Evolutionary conservation across 2,329 filamentous ascomycete species (phyloP), one percentile per base, ranked within the genome.

Genomic region (Apiospora kogelbergensis): DNA sequence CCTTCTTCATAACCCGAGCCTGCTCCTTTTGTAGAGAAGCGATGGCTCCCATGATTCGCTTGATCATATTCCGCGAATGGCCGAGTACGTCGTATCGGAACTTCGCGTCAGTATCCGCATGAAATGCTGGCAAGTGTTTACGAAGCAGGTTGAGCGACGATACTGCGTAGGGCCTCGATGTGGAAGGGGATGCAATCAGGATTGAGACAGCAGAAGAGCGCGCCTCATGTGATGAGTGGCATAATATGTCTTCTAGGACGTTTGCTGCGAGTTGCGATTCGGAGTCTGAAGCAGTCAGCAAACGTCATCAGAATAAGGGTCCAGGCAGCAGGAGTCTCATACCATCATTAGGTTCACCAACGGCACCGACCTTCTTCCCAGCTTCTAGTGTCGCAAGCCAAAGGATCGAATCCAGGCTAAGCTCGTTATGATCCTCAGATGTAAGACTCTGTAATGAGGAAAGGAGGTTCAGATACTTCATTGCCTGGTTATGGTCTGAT

Each of bases 61-160:
- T 90, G 69, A 95, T 88, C 78, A 98, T 89, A 73, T 91, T 90
- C 71, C 93, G 91, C 2, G 91, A 89, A 71, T 93, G 88, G 30
- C 90, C 89, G 33, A 95, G 85, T 1, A 97, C 85, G 73, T 97
- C 93, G 69, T 95, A 91, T 68, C 96, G 89, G 72, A 95, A 92
- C 74, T 95, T 94, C 6, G 95, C 90, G 77, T 98, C 94, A 0
- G 93, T 90, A 71, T 98, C 95, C 3, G 93, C 89, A 76, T 97
- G 91, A 72, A 95, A 89, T 20, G 90, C 87, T 1, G 88, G 85
- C 3, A 98, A 81, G 69, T 93, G 89, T 42, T 82, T 84, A 67
- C 85, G 85, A 2, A 98, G 82, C 15, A 91, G 84, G 3, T 81
- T 78, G 2, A 98, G 83, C 0, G 90, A 86, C 11, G 82, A 84